Evolutionary conservation across 192 early-diverging fungal genomes (phyloP), one percentile per base, ranked within the genome.

Genomic region (Coemansia sp.): DNA sequence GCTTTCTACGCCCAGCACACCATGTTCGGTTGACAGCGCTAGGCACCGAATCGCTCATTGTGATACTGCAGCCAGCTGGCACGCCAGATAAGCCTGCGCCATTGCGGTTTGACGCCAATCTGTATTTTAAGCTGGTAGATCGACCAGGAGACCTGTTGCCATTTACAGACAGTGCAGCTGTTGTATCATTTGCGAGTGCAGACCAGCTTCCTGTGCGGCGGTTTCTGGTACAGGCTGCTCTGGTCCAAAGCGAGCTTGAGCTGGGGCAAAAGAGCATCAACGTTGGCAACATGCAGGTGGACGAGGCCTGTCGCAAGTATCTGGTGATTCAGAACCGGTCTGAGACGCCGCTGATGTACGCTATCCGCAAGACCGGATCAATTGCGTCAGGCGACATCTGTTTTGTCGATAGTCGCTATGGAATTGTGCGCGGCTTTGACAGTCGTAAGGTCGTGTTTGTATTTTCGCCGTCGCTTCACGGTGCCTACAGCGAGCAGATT

Each of bases 201-300:
- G 66, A 79, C 26, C 78, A 70, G 60, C 61, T 83, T 21, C 95
- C 97, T 10, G 83, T 95, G 22, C 89, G 97, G 2, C 93, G 98
- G 72, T 84, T 99, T 26, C 84, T 99, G 72, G 82, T 99, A 1
- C 88, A 94, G 42, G 88, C 90, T 8, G 87, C 91, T 4, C 82
- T 98, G 20, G 91, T 88, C 61, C 82, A 89, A 22, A 90, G 93
- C 5, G 82, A 91, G 40, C 93, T 99, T 85, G 94, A 95, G 40
- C 74, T 99, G 1, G 94, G 94, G 19, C 97, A 99, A 69, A 93
- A 92, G 68, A 92, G 95, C 74, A 97, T 97, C 79, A 98, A 98
- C 58, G 96, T 99, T 78, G 97, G 97, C 28, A 83, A 85, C 20
- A 83, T 97, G 57, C 93, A 97, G 70, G 88, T 88, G 46, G 92